Evolutionary conservation across 176 grass and related monocot genomes (phyloP).

Genomic region (Lolium perenne): DNA sequence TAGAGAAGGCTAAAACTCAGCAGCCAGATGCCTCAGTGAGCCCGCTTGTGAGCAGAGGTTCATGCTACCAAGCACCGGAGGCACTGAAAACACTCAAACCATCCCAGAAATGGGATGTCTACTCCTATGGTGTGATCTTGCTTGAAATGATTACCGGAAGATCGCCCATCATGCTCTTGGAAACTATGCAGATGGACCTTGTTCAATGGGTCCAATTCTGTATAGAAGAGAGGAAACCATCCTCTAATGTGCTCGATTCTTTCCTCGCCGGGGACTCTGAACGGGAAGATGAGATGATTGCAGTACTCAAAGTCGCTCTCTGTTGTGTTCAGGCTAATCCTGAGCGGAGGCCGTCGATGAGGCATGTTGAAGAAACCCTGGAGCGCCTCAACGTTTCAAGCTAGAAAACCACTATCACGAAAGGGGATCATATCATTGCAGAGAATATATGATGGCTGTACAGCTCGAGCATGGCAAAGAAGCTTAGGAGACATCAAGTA

Average conservation of each 20-base stretch:
- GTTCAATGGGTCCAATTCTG: constrained; percentile 88
- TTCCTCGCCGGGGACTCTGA: constrained; percentile 60
- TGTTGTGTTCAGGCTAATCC: constrained; percentile 72
- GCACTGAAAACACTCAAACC: constrained; percentile 82
- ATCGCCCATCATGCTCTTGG: constrained; percentile 62
- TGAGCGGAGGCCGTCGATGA: constrained; percentile 71
- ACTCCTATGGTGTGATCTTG: constrained; percentile 86
- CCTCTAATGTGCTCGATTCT: constrained; percentile 72
- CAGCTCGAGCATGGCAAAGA: constrained; percentile 34
- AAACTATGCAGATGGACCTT: constrained; percentile 85
- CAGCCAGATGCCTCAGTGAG: constrained; percentile 66
- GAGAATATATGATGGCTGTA: constrained; percentile 13
- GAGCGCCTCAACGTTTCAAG: constrained; percentile 48
- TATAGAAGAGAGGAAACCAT: constrained; percentile 85
- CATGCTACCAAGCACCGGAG: constrained; percentile 89
- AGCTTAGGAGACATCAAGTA: constrained; percentile 15
- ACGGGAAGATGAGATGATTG: constrained; percentile 75
- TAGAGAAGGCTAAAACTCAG: constrained; percentile 57
- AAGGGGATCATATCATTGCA: neutral
- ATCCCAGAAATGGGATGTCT: constrained; percentile 98
- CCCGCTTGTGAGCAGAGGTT: constrained; percentile 64
- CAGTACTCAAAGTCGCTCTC: constrained; percentile 79
- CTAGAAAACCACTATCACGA: constrained; percentile 3
- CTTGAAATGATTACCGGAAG: constrained; percentile 82
- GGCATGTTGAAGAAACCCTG: constrained; percentile 64